Percentiles rank a stretch among this genome's conserved stretches.
Evolutionary conservation across 352 stramenopile genomes (phyloP).

Genomic region (Globisporangium rhizosaccharum): DNA sequence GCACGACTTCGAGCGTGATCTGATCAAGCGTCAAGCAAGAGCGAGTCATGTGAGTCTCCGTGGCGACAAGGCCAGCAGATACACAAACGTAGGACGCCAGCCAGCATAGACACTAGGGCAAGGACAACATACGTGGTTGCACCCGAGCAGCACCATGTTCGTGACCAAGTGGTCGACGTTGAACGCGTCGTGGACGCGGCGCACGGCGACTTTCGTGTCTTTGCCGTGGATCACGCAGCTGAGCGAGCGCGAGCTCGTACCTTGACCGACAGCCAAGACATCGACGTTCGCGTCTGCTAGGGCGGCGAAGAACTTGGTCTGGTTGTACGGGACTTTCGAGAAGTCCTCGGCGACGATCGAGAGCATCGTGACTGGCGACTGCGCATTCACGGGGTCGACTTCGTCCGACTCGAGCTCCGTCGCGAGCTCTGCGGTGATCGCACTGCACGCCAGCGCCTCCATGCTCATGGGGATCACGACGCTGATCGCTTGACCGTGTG

Average conservation of each 20-base stretch:
- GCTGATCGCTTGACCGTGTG: constrained; percentile 76
- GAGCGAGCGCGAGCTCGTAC: constrained; percentile 71
- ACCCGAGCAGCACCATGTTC: constrained; percentile 66
- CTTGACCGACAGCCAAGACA: constrained; percentile 68
- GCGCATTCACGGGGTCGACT: constrained; percentile 61
- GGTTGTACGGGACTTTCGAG: constrained; percentile 62
- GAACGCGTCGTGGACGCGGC: constrained; percentile 74
- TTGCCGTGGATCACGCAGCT: constrained; percentile 66
- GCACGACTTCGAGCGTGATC: constrained; percentile 59
- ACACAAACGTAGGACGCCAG: not conserved
- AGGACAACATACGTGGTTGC: constrained; percentile 39
- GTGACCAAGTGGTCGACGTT: constrained; percentile 74
- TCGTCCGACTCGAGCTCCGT: constrained; percentile 61
- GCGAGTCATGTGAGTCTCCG: not conserved
- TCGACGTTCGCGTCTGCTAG: constrained; percentile 63
- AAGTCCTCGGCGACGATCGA: constrained; percentile 78
- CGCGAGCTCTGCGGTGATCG: constrained; percentile 53
- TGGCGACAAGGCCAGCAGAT: not conserved
- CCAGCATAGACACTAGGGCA: too few relatives aligned
- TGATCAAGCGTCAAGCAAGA: constrained; percentile 6
- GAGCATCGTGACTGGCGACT: constrained; percentile 79
- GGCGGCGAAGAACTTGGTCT: constrained; percentile 76
- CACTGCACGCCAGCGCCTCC: constrained; percentile 26
- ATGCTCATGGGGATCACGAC: constrained; percentile 53
- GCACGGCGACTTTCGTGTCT: constrained; percentile 72